A percentile compares a stretch with the other conserved stretches of the same genome.
Evolutionary conservation across 306 rosid species (phyloP).

Genomic region (Astragalus glycyphyllos): DNA sequence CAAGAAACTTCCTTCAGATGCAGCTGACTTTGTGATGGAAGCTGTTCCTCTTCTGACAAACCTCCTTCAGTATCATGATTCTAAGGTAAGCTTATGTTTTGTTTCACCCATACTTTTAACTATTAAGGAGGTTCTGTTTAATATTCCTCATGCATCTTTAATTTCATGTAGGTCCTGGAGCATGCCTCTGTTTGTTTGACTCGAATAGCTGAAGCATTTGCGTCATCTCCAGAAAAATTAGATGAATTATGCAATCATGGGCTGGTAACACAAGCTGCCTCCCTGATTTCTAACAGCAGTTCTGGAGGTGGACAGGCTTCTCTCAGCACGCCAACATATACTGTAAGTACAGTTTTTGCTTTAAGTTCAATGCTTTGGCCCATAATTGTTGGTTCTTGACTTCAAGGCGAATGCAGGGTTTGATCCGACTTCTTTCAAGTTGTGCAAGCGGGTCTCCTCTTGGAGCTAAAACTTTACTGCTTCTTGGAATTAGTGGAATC

Average conservation of each 20-base stretch:
- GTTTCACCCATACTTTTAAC: neutral
- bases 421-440: slow-evolving; percentile 94
- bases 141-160: slow-evolving; percentile 6
- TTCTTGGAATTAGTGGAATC: slow-evolving; percentile 91
- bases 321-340: slow-evolving; percentile 91
- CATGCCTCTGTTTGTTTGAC: slow-evolving; percentile 98
- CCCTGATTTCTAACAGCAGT: slow-evolving; percentile 91
- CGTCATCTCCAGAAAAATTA: slow-evolving; percentile 88
- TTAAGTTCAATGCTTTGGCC: slow-evolving; percentile 2
- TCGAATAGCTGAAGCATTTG: slow-evolving; percentile 98
- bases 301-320: slow-evolving; percentile 98
- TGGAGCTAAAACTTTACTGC: slow-evolving; percentile 88
- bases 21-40: slow-evolving; percentile 99
- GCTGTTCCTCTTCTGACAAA: slow-evolving; percentile 95
- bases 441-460: slow-evolving; percentile 99
- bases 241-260: slow-evolving; percentile 96
- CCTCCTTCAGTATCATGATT: slow-evolving; percentile 96
- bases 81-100: slow-evolving; percentile 64
- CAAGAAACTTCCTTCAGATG: slow-evolving; percentile 99
- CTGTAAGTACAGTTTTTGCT: slow-evolving; percentile 58
- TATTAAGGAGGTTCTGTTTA: neutral
- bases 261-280: slow-evolving; percentile 89
- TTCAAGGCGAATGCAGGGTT: slow-evolving; percentile 68
- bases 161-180: slow-evolving; percentile 81
- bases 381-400: slow-evolving; percentile 41